These are phyloP conservation scores for Mrakia blollopis DNA, from an alignment of 768 basidiomycete species.

Conservation along the genomic window DNA sequence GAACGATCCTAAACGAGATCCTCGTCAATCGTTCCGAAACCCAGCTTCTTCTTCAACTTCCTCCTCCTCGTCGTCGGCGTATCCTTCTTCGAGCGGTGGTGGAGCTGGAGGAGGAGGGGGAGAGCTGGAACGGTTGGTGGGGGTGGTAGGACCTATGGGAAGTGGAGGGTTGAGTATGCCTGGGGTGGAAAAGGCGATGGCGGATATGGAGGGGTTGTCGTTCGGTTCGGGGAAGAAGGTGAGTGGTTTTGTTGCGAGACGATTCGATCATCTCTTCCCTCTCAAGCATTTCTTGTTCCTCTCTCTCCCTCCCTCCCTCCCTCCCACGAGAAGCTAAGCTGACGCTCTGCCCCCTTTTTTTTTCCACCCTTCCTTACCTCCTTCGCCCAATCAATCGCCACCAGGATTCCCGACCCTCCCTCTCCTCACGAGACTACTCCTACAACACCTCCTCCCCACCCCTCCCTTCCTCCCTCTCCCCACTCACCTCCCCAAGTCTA, in stretches of 20 bases:
- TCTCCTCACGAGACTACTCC: neutral
- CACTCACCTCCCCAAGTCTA: neutral
- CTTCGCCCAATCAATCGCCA: neutral
- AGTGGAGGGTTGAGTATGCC: constrained; percentile 80
- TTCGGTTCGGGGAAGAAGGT: too few species aligned
- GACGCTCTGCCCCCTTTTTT: neutral
- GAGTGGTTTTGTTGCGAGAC: too few species aligned
- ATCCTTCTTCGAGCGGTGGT: too few species aligned
- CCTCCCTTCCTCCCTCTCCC: neutral
- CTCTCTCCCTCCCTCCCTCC: neutral
- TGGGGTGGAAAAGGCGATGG: constrained; percentile 77
- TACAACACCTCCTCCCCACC: neutral
- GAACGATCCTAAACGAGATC: constrained; percentile 84
- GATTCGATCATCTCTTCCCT: too few species aligned
- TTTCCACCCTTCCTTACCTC: neutral
- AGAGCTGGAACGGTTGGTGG: constrained; percentile 41
- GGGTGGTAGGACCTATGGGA: constrained; percentile 89
- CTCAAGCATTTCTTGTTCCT: neutral
- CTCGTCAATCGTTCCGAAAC: constrained; percentile 78
- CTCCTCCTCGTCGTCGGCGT: constrained; percentile 36
- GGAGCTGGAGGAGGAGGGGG: neutral
- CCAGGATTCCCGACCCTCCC: neutral
- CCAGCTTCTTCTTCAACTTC: constrained; percentile 40
- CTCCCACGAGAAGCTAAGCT: neutral
- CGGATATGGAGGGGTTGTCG: constrained; percentile 70